Percentiles rank a stretch among this genome's conserved stretches.
Conservation (phyloP, 75 land plant species). For the Sequoiadendron giganteum region DNA sequence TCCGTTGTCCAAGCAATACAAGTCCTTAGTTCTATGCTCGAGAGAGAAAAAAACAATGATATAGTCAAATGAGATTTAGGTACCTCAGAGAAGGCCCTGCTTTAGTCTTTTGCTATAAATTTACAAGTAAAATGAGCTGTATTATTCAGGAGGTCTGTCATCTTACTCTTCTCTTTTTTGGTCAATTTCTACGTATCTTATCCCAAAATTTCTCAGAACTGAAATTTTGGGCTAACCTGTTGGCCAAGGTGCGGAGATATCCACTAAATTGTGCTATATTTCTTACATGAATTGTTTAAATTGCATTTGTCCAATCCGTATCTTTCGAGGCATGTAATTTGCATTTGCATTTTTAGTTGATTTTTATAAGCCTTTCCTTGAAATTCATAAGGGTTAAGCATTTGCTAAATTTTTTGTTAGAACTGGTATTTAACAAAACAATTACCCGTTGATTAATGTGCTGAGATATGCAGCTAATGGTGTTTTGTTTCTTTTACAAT, state of each 20-base stretch:
- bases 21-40: background rate
- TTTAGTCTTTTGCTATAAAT: background rate
- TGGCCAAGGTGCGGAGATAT: background rate
- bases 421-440: too few relatives aligned
- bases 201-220: background rate
- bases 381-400: too few relatives aligned
- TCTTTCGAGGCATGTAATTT: background rate
- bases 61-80: background rate
- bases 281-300: background rate
- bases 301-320: background rate
- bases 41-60: background rate
- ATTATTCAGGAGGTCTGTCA: background rate
- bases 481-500: too few relatives aligned
- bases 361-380: background rate
- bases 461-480: too few relatives aligned
- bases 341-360: background rate
- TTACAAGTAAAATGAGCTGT: background rate
- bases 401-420: too few relatives aligned
- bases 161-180: background rate
- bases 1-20: background rate
- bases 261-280: background rate
- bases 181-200: background rate
- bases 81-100: background rate
- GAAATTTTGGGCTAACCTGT: background rate
- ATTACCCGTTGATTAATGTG: too few relatives aligned